Evolutionary conservation across 768 basidiomycete species (phyloP), one percentile per base, ranked within the genome.

Genomic region (Cystofilobasidium capitatum): DNA sequence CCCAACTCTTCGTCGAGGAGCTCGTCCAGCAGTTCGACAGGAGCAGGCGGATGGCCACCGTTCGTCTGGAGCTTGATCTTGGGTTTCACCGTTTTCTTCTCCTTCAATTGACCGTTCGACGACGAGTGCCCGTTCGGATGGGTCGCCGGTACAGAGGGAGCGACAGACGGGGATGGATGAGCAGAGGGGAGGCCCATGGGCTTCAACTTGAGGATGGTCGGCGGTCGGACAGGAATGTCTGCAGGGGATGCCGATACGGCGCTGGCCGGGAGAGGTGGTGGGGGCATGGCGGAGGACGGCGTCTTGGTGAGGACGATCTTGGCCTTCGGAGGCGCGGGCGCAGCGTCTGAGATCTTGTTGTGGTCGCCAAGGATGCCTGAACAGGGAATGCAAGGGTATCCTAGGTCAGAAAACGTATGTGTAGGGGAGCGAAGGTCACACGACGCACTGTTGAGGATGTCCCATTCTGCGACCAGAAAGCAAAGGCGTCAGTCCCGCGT

Each of bases 361-460:
- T 69, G 37, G 29, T 58, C 22, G 17, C 22, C 16, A 22, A 66
- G 47, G 22, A 66, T 58, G 20, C 13, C 65, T 65, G 55, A 1
- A n/a, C n/a, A n/a, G n/a, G n/a, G n/a, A n/a, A n/a, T n/a, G n/a
- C n/a, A n/a, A n/a, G n/a, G n/a, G n/a, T n/a, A n/a, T n/a, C n/a
- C n/a, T n/a, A 24, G 31, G 31, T 29, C 24, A 35, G 0, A 14
- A 36, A 33, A 45, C 66, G 36, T 49, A 45, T 12, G 40, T 58
- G 3, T 29, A 58, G 20, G 71, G 59, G 36, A 44, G 51, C 20
- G 64, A 47, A 47, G 14, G 26, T 36, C 69, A 59, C 67, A 55
- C 33, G 66, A 79, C 0, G 89, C 91, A 78, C 89, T 88, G 76
- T 86, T 87, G 75, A 89, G 88, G 59, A 88, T 85, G 16, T 82